These are phyloP conservation scores for Ilyonectria robusta DNA, from an alignment of 2,329 filamentous ascomycete species.

Conservation along the genomic window DNA sequence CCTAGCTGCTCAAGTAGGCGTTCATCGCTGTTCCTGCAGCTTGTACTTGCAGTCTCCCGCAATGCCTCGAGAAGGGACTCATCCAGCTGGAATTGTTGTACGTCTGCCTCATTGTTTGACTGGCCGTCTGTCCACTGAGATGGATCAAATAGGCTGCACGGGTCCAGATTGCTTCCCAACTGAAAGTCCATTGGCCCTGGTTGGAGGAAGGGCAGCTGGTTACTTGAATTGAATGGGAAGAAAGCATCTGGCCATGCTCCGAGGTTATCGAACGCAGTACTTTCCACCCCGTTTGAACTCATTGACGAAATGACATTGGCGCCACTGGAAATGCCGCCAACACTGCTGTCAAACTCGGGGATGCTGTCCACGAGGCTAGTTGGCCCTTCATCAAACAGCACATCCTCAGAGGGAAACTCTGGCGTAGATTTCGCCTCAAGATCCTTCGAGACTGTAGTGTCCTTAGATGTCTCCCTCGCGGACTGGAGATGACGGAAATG, in stretches of 20 bases:
- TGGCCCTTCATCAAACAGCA: neutral
- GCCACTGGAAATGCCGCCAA: neutral
- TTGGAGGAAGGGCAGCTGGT: neutral
- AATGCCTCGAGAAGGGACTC: conserved; percentile 9
- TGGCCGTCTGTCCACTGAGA: conserved; percentile 10
- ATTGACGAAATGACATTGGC: neutral
- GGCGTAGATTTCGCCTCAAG: neutral
- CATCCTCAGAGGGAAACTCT: neutral
- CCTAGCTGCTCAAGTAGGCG: conserved; percentile 11
- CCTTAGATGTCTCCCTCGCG: neutral
- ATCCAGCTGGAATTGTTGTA: conserved; percentile 3
- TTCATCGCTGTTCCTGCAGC: conserved; percentile 9
- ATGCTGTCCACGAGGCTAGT: neutral
- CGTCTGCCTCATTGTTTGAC: neutral
- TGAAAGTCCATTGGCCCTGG: neutral
- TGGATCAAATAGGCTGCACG: neutral
- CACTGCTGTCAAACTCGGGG: neutral
- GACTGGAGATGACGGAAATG: neutral
- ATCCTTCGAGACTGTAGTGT: neutral
- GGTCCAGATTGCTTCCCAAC: neutral
- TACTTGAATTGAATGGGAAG: neutral
- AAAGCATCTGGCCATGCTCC: neutral
- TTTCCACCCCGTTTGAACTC: neutral
- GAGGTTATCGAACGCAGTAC: neutral
- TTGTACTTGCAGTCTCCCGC: conserved; percentile 5